Conservation (phyloP, 495 filamentous ascomycete species). For the Alectoria sarmentosa region DNA sequence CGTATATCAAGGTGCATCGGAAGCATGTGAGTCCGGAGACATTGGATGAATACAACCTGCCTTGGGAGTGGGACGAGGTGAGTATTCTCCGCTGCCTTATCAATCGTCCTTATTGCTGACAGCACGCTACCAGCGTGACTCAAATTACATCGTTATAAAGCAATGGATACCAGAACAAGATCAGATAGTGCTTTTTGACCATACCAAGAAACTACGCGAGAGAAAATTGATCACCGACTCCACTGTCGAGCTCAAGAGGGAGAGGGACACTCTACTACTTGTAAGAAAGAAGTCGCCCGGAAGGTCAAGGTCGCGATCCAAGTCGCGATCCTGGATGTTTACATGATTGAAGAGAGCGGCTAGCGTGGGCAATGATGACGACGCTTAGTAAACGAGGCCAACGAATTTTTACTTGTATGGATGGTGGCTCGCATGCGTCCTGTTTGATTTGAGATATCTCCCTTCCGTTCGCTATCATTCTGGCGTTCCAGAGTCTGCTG, state of each 20-base stretch:
- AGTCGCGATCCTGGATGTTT: constrained; percentile 21
- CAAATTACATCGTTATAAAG: constrained; percentile 69
- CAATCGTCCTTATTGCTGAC: constrained; percentile 12
- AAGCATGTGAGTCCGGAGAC: constrained; percentile 45
- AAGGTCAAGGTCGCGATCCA: constrained; percentile 17
- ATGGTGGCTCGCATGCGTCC: background rate
- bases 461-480: background rate
- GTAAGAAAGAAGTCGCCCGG: constrained; percentile 52
- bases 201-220: constrained; percentile 59
- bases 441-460: background rate
- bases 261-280: constrained; percentile 49
- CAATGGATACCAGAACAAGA: constrained; percentile 65
- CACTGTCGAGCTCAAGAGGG: constrained; percentile 40
- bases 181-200: constrained; percentile 64
- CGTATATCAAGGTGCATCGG: constrained; percentile 49
- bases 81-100: constrained; percentile 6
- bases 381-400: background rate
- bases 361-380: constrained; percentile 17
- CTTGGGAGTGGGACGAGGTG: constrained; percentile 41
- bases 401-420: background rate
- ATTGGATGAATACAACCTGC: constrained; percentile 39
- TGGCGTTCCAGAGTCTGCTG: background rate
- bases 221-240: constrained; percentile 39
- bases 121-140: constrained; percentile 43
- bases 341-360: constrained; percentile 16